Conservation (phyloP, 805 yeast genomes). For the Kazachstania africana region DNA sequence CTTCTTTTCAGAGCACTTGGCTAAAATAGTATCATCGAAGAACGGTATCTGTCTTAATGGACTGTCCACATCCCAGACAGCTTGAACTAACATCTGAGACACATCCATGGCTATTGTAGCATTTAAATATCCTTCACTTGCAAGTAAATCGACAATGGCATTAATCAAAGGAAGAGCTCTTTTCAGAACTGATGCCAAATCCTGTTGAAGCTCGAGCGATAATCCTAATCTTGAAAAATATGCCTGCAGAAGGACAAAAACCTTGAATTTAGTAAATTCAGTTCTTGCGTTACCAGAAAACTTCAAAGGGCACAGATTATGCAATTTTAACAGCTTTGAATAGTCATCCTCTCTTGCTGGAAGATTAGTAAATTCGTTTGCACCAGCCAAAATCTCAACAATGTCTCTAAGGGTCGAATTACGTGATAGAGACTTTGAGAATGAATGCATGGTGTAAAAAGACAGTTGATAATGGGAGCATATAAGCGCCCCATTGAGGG, state of each 20-base stretch:
- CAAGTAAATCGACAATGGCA: conserved; percentile 62
- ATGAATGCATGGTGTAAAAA: conserved; percentile 53
- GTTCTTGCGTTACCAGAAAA: conserved; percentile 23
- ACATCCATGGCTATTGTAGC: conserved; percentile 79
- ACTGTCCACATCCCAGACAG: conserved; percentile 69
- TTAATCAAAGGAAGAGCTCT: conserved; percentile 41
- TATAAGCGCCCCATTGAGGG: conserved; percentile 63
- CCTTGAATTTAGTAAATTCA: conserved; percentile 49
- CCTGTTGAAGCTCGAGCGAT: conserved; percentile 50
- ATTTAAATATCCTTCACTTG: conserved; percentile 69
- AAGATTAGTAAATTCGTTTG: conserved; percentile 61
- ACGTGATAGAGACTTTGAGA: conserved; percentile 38
- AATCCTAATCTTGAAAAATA: conserved; percentile 59
- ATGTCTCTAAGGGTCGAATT: conserved; percentile 50
- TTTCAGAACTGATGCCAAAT: conserved; percentile 41
- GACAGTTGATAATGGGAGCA: conserved; percentile 63
- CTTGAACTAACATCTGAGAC: conserved; percentile 81
- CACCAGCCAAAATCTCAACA: conserved; percentile 52
- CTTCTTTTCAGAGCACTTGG: conserved; percentile 40
- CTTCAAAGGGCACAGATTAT: conserved; percentile 55
- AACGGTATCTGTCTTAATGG: conserved; percentile 76
- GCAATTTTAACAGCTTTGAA: conserved; percentile 34
- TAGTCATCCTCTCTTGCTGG: conserved; percentile 56
- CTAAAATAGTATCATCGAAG: conserved; percentile 36
- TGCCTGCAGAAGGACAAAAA: conserved; percentile 68